phyloP scores from a whole-genome alignment of 108 stramenopile species.

The Schizochytrium sp. region DNA sequence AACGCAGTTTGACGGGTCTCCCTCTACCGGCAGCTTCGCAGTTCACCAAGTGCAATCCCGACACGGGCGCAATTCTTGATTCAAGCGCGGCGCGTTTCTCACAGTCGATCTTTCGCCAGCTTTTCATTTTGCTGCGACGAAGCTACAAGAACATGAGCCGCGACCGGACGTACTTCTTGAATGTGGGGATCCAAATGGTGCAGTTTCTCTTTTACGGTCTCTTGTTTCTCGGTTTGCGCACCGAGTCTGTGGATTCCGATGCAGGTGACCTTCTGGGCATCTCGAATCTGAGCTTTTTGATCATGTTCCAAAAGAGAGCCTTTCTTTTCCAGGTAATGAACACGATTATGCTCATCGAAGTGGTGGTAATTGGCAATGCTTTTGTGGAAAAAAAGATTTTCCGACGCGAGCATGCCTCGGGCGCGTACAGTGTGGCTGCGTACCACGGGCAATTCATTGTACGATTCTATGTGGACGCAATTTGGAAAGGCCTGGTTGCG shows the following conservation, averaged over 20 bases:
- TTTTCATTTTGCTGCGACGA: not conserved
- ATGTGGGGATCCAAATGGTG: not conserved
- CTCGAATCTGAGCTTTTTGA: not conserved
- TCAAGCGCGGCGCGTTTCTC: not conserved
- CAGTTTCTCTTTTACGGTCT: not conserved
- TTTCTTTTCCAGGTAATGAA: constrained; percentile 14
- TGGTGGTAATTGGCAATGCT: not conserved
- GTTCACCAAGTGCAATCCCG: not conserved
- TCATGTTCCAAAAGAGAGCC: not conserved
- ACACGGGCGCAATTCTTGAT: not conserved
- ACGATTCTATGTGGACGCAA: constrained; percentile 1
- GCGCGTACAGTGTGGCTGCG: not conserved
- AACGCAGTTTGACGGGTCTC: not conserved
- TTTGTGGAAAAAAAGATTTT: constrained; percentile 9
- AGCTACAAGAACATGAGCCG: constrained; percentile 14
- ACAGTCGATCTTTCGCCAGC: not conserved
- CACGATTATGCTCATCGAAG: constrained; percentile 8
- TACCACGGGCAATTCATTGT: constrained; percentile 1
- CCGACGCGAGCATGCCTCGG: not conserved
- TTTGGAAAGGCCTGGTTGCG: not conserved
- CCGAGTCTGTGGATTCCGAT: not conserved
- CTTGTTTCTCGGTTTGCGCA: not conserved
- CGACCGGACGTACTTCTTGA: not conserved
- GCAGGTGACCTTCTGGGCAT: not conserved
- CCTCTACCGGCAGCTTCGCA: not conserved